Conservation (phyloP, 139 green algal species). For the Tetradesmus lagerheimii region DNA sequence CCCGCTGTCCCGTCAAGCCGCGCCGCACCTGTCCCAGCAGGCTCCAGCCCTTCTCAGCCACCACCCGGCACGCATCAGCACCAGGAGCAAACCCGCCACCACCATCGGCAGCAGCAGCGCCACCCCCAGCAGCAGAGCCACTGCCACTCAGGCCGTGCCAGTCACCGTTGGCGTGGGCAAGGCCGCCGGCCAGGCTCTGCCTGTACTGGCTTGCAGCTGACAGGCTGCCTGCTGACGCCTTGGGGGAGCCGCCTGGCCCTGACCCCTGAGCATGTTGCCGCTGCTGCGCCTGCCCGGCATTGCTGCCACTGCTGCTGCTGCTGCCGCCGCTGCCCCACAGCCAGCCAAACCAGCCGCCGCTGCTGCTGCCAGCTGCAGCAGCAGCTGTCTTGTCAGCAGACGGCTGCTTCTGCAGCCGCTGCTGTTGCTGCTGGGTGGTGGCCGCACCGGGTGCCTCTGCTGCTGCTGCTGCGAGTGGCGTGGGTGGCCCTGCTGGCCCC, state of each 20-base stretch:
- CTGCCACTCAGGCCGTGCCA: background rate
- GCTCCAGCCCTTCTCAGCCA: slow-evolving; percentile 66
- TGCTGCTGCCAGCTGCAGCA: slow-evolving; percentile 25
- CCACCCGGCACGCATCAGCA: slow-evolving; percentile 51
- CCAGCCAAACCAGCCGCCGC: slow-evolving; percentile 56
- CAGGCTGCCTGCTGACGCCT: background rate
- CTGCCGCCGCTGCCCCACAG: slow-evolving; percentile 37
- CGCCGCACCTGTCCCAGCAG: slow-evolving; percentile 65
- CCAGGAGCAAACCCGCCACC: slow-evolving; percentile 31
- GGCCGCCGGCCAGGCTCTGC: background rate
- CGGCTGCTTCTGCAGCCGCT: background rate
- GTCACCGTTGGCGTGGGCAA: background rate
- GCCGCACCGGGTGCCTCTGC: background rate
- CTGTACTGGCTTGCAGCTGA: background rate
- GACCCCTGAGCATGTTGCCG: slow-evolving; percentile 15
- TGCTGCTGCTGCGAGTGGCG: background rate
- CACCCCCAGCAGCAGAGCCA: background rate
- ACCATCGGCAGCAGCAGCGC: background rate
- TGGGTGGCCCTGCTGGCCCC: background rate
- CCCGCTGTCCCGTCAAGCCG: background rate
- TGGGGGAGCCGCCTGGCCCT: background rate
- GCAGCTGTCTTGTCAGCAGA: no score
- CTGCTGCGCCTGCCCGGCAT: slow-evolving; percentile 27
- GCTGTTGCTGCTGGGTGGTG: background rate
- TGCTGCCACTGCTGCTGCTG: background rate